Evolutionary conservation across 768 basidiomycete genomes (phyloP).

Genomic region (Neoboletus magnificus): DNA sequence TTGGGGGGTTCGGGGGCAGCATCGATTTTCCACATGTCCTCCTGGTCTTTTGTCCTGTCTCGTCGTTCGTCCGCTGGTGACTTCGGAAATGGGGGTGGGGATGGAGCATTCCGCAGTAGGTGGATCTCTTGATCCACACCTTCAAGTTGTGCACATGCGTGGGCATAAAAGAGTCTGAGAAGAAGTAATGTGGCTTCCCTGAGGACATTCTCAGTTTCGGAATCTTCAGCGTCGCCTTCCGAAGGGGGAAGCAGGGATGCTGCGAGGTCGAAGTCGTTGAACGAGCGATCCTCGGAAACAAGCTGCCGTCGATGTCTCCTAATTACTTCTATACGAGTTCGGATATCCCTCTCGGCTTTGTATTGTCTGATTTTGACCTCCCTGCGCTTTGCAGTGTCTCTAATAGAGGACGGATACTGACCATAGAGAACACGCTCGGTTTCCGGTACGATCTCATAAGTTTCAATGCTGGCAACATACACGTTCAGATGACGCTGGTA

Average conservation of each 20-base stretch:
- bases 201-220: conserved; percentile 59
- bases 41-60: conserved; percentile 41
- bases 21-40: conserved; percentile 75
- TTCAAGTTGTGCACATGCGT: conserved; percentile 64
- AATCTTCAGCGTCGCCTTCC: conserved; percentile 45
- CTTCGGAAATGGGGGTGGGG: conserved; percentile 35
- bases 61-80: conserved; percentile 37
- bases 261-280: conserved; percentile 62
- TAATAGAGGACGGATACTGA: conserved; percentile 44
- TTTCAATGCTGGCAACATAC: conserved; percentile 52
- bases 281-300: conserved; percentile 29
- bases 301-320: conserved; percentile 51
- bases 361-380: conserved; percentile 92
- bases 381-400: conserved; percentile 67
- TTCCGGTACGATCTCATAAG: conserved; percentile 63
- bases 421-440: conserved; percentile 56
- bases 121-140: conserved; percentile 70
- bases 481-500: conserved; percentile 45
- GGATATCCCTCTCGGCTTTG: conserved; percentile 80
- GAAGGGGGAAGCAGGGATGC: conserved; percentile 52
- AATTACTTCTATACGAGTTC: conserved; percentile 59
- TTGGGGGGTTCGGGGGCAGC: conserved; percentile 41
- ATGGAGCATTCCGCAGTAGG: conserved; percentile 53
- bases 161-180: conserved; percentile 67
- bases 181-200: conserved; percentile 69